Evolutionary conservation across 257 asterid species (phyloP).

Genomic region (Salvia hispanica): DNA sequence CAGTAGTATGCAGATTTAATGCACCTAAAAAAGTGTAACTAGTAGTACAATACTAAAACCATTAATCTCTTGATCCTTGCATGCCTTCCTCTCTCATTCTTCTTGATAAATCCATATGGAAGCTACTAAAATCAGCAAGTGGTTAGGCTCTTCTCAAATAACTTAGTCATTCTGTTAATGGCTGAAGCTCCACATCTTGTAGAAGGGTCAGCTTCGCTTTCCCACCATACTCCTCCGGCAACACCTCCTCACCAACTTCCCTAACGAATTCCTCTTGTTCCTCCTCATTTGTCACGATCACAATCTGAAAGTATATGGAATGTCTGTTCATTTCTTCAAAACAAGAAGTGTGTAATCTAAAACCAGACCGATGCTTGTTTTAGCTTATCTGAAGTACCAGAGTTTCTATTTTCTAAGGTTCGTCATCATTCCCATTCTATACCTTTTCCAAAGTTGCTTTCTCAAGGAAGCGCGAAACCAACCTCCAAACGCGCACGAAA

Average conservation of each 20-base stretch:
- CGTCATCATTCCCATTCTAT: neutral
- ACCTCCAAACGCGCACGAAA: slow-evolving; percentile 68
- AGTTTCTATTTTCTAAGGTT: too few relatives aligned
- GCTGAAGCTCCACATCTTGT: slow-evolving; percentile 49
- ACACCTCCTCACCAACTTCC: slow-evolving; percentile 60
- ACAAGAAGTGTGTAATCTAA: too few relatives aligned
- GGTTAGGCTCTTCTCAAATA: slow-evolving; percentile 6
- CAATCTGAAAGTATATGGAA: slow-evolving; percentile 39
- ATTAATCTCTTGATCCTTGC: neutral
- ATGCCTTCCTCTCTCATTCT: slow-evolving; percentile 4
- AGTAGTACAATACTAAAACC: neutral
- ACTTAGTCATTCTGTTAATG: slow-evolving; percentile 29
- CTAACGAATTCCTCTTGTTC: slow-evolving; percentile 44
- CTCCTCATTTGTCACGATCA: slow-evolving; percentile 62
- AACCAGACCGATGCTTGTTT: too few relatives aligned
- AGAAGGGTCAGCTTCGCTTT: slow-evolving; percentile 47
- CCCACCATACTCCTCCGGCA: slow-evolving; percentile 84
- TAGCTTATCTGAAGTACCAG: too few relatives aligned
- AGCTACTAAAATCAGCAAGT: neutral
- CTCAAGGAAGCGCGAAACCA: slow-evolving; percentile 67
- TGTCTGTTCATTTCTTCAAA: too few relatives aligned
- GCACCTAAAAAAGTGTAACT: too few relatives aligned
- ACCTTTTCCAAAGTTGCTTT: slow-evolving; percentile 74
- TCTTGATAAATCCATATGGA: neutral
- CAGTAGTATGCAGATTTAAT: too few relatives aligned